These are phyloP conservation scores for Bidens hawaiensis DNA, from an alignment of 140 eudicot species.

Conservation along the genomic window DNA sequence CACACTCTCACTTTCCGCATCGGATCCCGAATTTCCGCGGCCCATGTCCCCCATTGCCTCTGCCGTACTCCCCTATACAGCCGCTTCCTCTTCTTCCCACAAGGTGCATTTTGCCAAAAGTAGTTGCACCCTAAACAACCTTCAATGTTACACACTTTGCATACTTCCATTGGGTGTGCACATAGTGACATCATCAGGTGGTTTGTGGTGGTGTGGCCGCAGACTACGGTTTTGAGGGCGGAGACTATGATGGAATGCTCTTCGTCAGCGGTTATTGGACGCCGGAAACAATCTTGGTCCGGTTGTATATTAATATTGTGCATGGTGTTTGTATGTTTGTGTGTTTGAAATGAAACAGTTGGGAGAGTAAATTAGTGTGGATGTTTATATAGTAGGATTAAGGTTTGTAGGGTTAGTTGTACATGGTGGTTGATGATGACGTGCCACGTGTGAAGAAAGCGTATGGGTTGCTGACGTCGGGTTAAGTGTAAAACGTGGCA, in stretches of 20 bases:
- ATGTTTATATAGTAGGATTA: no score
- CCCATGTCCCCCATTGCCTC: conserved; percentile 68
- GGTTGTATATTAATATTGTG: background rate
- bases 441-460: conserved; percentile 18
- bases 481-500: conserved; percentile 2
- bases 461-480: conserved; percentile 19
- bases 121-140: conserved; percentile 38
- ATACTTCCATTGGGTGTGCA: conserved; percentile 22
- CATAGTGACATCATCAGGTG: background rate
- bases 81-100: conserved; percentile 35
- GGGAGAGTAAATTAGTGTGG: background rate
- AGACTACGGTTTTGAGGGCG: conserved; percentile 30
- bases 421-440: conserved; percentile 25
- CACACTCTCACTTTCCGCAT: conserved; percentile 38
- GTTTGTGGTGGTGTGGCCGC: background rate
- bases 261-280: conserved; percentile 19
- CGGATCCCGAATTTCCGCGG: conserved; percentile 60
- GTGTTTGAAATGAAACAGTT: background rate
- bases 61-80: conserved; percentile 60
- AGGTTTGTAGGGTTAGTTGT: no score
- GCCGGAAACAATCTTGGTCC: background rate
- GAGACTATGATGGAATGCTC: conserved; percentile 33
- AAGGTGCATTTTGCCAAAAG: conserved; percentile 22
- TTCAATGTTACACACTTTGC: conserved; percentile 16
- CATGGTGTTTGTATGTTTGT: background rate